Evolutionary conservation across 2,329 filamentous ascomycete species (phyloP).

Genomic region (Dichotomopilus funicola): DNA sequence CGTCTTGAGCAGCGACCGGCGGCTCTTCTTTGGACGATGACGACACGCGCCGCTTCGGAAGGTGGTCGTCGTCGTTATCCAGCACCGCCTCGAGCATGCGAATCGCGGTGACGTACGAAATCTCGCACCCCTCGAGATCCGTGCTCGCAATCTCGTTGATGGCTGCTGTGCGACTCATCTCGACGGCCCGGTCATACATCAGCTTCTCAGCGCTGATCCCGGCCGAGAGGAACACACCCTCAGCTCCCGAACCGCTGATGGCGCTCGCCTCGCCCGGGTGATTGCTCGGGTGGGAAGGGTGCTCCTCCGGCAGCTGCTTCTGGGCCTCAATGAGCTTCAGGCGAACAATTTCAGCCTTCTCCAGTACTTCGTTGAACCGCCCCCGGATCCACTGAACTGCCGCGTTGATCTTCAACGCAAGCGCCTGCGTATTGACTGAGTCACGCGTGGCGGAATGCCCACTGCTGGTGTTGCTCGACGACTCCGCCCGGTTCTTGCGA

Average conservation of each 20-base stretch:
- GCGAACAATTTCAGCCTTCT: constrained; percentile 93
- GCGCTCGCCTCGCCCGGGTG: constrained; percentile 54
- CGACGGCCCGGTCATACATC: constrained; percentile 94
- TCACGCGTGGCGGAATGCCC: constrained; percentile 36
- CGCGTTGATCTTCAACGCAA: constrained; percentile 72
- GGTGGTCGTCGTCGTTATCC: constrained; percentile 66
- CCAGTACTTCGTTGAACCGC: constrained; percentile 93
- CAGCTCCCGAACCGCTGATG: constrained; percentile 57
- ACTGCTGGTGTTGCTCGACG: constrained; percentile 30
- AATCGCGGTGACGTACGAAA: constrained; percentile 89
- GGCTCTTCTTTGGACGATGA: constrained; percentile 38
- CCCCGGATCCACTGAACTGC: constrained; percentile 92
- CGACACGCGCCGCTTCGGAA: constrained; percentile 33
- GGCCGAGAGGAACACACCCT: constrained; percentile 76
- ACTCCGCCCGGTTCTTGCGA: constrained; percentile 64
- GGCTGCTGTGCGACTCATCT: constrained; percentile 92
- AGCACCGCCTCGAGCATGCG: constrained; percentile 92
- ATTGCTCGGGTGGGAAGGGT: constrained; percentile 80
- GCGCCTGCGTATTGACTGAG: constrained; percentile 40
- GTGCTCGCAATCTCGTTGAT: constrained; percentile 94
- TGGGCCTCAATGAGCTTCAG: constrained; percentile 83
- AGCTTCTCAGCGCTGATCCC: constrained; percentile 92
- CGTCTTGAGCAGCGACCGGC: constrained; percentile 34
- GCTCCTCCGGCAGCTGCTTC: constrained; percentile 71
- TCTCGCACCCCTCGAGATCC: constrained; percentile 79